These are phyloP conservation scores for Bretziella fagacearum DNA, from an alignment of 2,329 filamentous ascomycete genomes.

Conservation along the genomic window DNA sequence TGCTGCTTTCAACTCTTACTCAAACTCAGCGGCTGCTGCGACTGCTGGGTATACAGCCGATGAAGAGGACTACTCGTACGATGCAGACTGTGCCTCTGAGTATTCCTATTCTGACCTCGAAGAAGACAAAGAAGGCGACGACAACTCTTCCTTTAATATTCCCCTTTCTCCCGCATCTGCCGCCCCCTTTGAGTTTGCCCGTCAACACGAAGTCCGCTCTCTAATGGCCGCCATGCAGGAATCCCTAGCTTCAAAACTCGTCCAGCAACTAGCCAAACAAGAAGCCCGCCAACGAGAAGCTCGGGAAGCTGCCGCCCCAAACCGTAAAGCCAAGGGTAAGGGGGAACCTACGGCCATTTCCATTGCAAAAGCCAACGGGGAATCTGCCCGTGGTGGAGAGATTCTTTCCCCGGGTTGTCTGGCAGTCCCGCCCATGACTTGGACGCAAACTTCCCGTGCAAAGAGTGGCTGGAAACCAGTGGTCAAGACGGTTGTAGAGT, in stretches of 20 bases:
- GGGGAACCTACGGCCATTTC: background rate
- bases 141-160: background rate
- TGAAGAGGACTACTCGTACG: background rate
- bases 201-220: slow-evolving; percentile 10
- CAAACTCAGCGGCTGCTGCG: background rate
- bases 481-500: background rate
- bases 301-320: background rate
- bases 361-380: background rate
- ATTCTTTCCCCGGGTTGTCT: background rate
- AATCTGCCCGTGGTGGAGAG: background rate
- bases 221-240: slow-evolving; percentile 12
- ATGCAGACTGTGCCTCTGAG: background rate
- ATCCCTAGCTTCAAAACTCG: slow-evolving; percentile 8
- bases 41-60: background rate
- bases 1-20: background rate
- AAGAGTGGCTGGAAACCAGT: background rate
- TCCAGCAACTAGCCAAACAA: slow-evolving; percentile 13
- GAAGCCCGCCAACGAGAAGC: background rate
- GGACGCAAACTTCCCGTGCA: background rate
- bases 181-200: slow-evolving; percentile 11
- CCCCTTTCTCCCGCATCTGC: background rate
- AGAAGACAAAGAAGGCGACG: background rate
- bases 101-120: slow-evolving; percentile 2
- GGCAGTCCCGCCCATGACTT: background rate
- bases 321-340: background rate